Evolutionary conservation across 345 rosid genomes (phyloP).

Genomic region (Euclidium syriacum): DNA sequence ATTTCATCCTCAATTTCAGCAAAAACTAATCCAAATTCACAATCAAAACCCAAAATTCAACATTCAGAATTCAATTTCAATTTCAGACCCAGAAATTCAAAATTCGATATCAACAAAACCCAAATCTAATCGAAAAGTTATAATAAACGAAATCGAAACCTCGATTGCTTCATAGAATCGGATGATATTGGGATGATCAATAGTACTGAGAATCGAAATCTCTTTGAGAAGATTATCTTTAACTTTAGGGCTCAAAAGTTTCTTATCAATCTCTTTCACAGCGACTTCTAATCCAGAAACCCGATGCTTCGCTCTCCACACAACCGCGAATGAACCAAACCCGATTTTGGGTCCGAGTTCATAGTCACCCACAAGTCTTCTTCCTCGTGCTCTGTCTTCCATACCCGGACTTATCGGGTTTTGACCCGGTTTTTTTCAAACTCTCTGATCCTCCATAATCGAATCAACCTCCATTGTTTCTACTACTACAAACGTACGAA

Average conservation of each 20-base stretch:
- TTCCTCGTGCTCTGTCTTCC: constrained; percentile 39
- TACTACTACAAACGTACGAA: background rate
- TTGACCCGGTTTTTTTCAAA: constrained; percentile 28
- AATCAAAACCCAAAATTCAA: background rate
- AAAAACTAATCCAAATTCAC: background rate
- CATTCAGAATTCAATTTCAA: background rate
- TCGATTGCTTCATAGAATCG: constrained; percentile 46
- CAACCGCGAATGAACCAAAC: constrained; percentile 76
- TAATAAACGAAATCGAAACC: constrained; percentile 23
- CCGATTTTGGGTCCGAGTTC: constrained; percentile 63
- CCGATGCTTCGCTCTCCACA: constrained; percentile 61
- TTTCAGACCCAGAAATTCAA: background rate
- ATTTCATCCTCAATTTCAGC: background rate
- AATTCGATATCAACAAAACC: too few species aligned
- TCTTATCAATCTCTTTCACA: constrained; percentile 74
- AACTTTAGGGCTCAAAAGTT: constrained; percentile 52
- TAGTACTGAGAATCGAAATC: constrained; percentile 71
- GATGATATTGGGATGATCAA: constrained; percentile 64
- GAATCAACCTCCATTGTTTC: constrained; percentile 29
- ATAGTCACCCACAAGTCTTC: constrained; percentile 56
- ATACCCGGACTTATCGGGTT: constrained; percentile 26
- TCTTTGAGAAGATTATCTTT: constrained; percentile 64
- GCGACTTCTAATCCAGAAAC: constrained; percentile 52
- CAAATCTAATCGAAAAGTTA: too few species aligned
- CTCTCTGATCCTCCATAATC: constrained; percentile 14